phyloP scores from a whole-genome alignment of 2,329 filamentous ascomycete species.

The Incumbomyces lentus region DNA sequence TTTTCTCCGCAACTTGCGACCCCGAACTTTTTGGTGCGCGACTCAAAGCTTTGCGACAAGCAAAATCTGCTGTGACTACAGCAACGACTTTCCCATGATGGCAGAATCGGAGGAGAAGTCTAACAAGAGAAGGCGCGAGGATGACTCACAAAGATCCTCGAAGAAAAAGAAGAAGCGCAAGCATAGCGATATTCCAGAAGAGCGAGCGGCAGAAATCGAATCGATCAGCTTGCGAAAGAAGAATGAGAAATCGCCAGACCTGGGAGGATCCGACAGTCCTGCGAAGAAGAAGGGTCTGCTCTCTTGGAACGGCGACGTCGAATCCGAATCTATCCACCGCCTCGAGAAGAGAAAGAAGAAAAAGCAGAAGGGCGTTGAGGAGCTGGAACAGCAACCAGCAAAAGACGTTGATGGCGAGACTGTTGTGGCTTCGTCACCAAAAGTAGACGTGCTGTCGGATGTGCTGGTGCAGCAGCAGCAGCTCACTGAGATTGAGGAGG shows the following conservation, averaged over 20 bases:
- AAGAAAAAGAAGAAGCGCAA: constrained; percentile 11
- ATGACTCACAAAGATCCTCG: constrained; percentile 9
- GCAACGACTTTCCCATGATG: not conserved
- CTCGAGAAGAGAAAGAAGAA: not conserved
- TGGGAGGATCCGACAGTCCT: too few species aligned
- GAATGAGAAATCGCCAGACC: not conserved
- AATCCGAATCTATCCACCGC: not conserved
- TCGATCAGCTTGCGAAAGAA: not conserved
- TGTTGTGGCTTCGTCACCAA: not conserved
- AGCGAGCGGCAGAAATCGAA: not conserved
- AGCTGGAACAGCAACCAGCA: not conserved
- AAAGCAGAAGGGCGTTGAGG: constrained; percentile 5
- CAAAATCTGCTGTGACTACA: too few species aligned
- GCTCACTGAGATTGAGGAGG: not conserved
- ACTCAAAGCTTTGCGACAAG: too few species aligned
- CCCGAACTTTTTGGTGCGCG: too few species aligned
- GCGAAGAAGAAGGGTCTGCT: not conserved
- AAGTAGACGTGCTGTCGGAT: constrained; percentile 10
- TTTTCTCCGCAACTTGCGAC: too few species aligned
- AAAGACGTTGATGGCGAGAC: not conserved
- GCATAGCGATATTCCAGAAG: not conserved
- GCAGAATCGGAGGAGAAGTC: not conserved
- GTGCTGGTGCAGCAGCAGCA: constrained; percentile 18
- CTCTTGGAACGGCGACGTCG: not conserved
- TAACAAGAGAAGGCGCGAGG: constrained; percentile 17